phyloP scores from a whole-genome alignment of 1,284 basidiomycete genomes.

The Vanrija pseudolonga region DNA sequence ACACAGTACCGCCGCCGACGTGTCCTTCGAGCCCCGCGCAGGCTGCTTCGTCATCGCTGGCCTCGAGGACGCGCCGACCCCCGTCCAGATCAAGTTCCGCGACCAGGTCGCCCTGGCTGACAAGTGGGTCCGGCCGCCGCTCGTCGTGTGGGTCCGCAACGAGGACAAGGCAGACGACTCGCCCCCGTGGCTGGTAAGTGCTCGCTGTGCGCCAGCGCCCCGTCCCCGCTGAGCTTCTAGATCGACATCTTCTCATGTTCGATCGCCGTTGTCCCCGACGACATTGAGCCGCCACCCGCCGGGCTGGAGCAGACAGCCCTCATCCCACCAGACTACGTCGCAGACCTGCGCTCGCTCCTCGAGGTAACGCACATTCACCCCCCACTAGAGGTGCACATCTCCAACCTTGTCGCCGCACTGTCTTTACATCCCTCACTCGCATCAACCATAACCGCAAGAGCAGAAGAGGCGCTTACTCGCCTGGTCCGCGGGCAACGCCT shows the following conservation, averaged over 20 bases:
- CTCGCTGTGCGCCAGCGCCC: too few relatives aligned
- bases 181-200: constrained; percentile 36
- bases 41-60: constrained; percentile 34
- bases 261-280: constrained; percentile 4
- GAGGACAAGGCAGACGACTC: constrained; percentile 15
- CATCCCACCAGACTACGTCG: constrained; percentile 27
- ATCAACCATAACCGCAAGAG: constrained; percentile 28
- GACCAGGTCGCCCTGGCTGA: not conserved
- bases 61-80: constrained; percentile 24
- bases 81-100: constrained; percentile 29
- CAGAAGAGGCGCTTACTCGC: constrained; percentile 17
- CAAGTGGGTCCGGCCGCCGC: constrained; percentile 10
- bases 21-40: not conserved
- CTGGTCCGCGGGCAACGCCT: constrained; percentile 36
- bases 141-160: constrained; percentile 40
- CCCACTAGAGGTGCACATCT: constrained; percentile 35
- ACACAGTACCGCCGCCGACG: not conserved
- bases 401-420: constrained; percentile 39
- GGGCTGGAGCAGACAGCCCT: constrained; percentile 8
- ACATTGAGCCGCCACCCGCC: constrained; percentile 16
- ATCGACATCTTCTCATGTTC: constrained; percentile 36
- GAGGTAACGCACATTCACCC: constrained; percentile 42
- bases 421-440: constrained; percentile 31
- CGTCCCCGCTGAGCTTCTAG: constrained; percentile 10
- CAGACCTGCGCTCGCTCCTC: constrained; percentile 25